Evolutionary conservation across 2,329 filamentous ascomycete genomes (phyloP), one percentile per base, ranked within the genome.

Genomic region (Monosporascus sp.): DNA sequence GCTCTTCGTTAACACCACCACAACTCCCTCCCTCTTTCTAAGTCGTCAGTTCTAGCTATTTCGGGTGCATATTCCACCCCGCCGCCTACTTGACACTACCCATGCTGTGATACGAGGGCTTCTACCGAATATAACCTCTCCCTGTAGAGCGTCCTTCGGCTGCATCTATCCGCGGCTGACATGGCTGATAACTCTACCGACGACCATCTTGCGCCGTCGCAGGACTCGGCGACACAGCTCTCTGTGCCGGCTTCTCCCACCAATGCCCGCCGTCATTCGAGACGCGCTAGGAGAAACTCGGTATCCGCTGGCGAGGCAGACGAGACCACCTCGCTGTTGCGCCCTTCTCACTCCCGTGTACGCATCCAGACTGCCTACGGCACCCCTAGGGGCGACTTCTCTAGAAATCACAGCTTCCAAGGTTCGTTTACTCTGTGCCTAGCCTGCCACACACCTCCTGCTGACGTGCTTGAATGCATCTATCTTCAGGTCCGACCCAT

Each of bases 311-410:
- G 65, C n/a, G 38, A 55, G 2, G 60, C 70, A 0, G 74, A 78
- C 53, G 76, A 79, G 59, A 70, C 68, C 25, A 75, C 76, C 15
- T 69, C 77, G 5, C 64, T 79, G 9, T 62, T 79, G 3, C 64
- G 65, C 6, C 63, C 62, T 25, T 72, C 74, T 6, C 69, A 70
- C 52, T 73, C 74, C 24, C 74, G 68, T 14, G 66, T 76, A 37
- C 73, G 75, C 56, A 72, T 74, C 39, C 69, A 71, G 9, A 69
- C 65, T 38, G 66, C 63, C 44, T 37, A 54, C 50, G 56, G 58
- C 41, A 59, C 63, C 43, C 58, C 66, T 14, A 59, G 54, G 41
- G 51, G 53, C 15, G 55, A 57, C 48, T 53, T 70, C 47, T 66
- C 69, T 20, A 67, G 69, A 51, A 74, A 76, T 24, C 75, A 77